Evolutionary conservation across 805 yeast species (phyloP).

Genomic region (Yarrowia sp.): DNA sequence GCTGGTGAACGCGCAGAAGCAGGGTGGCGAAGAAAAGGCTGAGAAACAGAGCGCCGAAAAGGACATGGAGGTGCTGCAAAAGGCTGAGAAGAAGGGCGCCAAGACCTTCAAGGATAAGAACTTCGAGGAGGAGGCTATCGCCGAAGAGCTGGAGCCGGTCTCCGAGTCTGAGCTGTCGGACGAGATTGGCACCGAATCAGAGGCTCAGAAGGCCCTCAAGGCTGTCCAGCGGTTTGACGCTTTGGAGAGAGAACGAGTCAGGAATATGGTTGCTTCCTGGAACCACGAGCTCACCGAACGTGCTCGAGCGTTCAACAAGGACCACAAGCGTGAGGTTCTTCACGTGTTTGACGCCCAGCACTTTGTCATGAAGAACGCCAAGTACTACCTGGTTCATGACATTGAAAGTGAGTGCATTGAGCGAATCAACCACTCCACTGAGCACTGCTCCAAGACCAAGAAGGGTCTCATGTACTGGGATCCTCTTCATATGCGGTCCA

Average conservation of each 20-base stretch:
- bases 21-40: background rate
- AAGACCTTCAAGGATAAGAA: constrained; percentile 11
- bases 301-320: constrained; percentile 2
- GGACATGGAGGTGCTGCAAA: background rate
- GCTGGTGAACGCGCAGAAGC: background rate
- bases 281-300: constrained; percentile 6
- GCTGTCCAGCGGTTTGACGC: constrained; percentile 15
- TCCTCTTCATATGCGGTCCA: background rate
- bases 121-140: constrained; percentile 18
- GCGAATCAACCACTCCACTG: constrained; percentile 4
- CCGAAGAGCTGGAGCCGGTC: background rate
- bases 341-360: constrained; percentile 15
- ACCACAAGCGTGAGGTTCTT: background rate
- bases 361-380: constrained; percentile 2
- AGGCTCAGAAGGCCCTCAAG: constrained; percentile 4
- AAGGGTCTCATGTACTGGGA: constrained; percentile 23
- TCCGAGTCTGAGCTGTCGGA: background rate
- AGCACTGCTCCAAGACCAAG: constrained; percentile 4
- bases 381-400: constrained; percentile 9
- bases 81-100: constrained; percentile 8
- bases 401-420: constrained; percentile 17
- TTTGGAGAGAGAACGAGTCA: background rate
- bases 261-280: background rate
- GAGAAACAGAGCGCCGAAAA: constrained; percentile 9
- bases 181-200: constrained; percentile 6